Base-by-base conservation (phyloP, 306 rosid species). In the Vigna trinervia region DNA sequence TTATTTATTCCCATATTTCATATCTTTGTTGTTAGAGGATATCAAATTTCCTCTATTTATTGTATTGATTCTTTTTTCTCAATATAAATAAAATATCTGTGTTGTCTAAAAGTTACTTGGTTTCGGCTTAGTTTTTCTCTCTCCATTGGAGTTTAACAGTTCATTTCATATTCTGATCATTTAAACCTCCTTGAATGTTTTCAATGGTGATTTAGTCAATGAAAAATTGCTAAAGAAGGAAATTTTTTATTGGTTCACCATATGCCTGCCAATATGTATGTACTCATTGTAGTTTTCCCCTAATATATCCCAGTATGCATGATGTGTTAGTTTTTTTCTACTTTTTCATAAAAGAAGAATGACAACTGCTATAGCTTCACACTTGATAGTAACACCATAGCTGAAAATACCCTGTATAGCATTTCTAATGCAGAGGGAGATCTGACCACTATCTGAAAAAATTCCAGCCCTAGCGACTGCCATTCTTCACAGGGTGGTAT, bases 151-250 rank as follows among this genome's bases (percentile, higher is more conserved):
- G 41, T 36, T 36, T 36, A 36, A 36, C 8, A 36, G 41, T 36
- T 36, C 41, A 36, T 36, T 36, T 36, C 41, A 36, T 78, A 63
- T 77, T 32, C 39, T 79, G 81, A 23, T 65, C 67, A 39, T 54
- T 41, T 43, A 17, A n/a, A 34, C 66, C 28, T 79, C 20, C 47
- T 65, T 48, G 46, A 50, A 74, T 67, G 61, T 65, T 75, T 46
- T 20, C 46, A 45, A 56, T 34, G 53, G 53, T 8, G 19, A 68
- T 46, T 68, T 68, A 23, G 23, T 20, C 41, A 23, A 23, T 7
- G 6, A 22, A 46, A 22, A 41, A 66, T 41, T 20, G 41, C 36
- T 43, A 10, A 10, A 39, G 43, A 10, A 9, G 12, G 6, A 63
- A 65, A 10, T 39, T 64, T 6, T 64, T 64, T 38, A 64, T 64